Conservation (phyloP, 2,329 filamentous ascomycete genomes). For the Scopulariopsis brevicaulis region DNA sequence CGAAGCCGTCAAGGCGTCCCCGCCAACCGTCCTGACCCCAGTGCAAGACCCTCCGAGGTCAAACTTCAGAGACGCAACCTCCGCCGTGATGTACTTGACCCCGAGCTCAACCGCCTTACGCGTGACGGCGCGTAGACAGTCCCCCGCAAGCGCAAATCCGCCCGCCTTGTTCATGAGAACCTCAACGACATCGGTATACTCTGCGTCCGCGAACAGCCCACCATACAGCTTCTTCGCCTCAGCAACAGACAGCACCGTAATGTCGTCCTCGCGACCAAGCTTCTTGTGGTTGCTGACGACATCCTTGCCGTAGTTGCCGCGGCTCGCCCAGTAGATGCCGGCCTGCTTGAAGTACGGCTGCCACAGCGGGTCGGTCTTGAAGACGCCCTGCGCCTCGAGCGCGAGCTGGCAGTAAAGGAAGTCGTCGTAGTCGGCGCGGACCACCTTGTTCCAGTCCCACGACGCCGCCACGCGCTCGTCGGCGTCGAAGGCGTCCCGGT, state of each 20-base stretch:
- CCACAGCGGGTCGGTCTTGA: conserved; percentile 45
- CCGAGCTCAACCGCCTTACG: conserved; percentile 38
- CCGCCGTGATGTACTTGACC: conserved; percentile 45
- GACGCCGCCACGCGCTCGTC: conserved; percentile 45
- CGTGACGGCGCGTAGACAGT: conserved; percentile 42
- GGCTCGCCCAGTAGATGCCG: conserved; percentile 46
- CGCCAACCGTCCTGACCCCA: conserved; percentile 36
- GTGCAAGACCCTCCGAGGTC: conserved; percentile 28
- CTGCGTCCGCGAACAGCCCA: conserved; percentile 47
- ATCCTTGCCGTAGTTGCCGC: conserved; percentile 34
- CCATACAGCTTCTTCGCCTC: conserved; percentile 38
- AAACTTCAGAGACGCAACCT: conserved; percentile 35
- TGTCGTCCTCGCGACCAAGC: conserved; percentile 25
- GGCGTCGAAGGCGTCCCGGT: conserved; percentile 40
- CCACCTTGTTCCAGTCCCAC: conserved; percentile 64
- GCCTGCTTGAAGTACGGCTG: conserved; percentile 45
- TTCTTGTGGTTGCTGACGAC: conserved; percentile 42
- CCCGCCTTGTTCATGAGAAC: conserved; percentile 50
- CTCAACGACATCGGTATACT: conserved; percentile 46
- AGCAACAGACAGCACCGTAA: conserved; percentile 31
- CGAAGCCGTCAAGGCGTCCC: conserved; percentile 31
- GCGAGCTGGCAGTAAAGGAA: conserved; percentile 52
- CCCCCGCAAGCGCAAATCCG: conserved; percentile 53
- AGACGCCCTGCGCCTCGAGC: conserved; percentile 53
- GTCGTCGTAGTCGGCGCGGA: conserved; percentile 58